These are phyloP conservation scores for Verticillium albo-atrum DNA, from an alignment of 2,329 filamentous ascomycete species.

Conservation along the genomic window DNA sequence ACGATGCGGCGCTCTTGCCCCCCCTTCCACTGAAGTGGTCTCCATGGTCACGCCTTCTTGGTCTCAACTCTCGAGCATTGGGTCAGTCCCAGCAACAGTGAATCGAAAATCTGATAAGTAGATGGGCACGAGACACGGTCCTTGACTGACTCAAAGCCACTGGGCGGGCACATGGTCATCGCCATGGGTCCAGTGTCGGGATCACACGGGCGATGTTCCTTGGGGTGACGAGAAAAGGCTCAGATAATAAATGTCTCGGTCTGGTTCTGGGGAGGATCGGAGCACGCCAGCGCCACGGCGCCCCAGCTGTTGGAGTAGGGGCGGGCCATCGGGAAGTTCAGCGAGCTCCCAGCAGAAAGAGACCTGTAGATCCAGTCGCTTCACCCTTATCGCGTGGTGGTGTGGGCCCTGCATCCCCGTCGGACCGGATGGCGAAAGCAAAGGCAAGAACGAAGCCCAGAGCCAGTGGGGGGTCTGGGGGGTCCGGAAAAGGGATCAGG, in stretches of 20 bases:
- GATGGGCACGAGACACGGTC: neutral
- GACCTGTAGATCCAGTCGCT: neutral
- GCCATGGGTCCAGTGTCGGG: neutral
- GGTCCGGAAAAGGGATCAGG: no score
- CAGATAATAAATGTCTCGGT: slow-evolving; percentile 1
- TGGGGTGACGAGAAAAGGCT: neutral
- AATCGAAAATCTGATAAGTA: neutral
- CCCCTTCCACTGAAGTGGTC: neutral
- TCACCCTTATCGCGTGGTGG: neutral
- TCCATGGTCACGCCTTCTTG: neutral
- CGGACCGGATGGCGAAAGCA: neutral
- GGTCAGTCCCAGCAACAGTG: no score
- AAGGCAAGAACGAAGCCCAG: neutral
- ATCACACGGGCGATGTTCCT: slow-evolving; percentile 1
- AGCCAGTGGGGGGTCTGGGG: neutral
- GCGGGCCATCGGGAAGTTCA: neutral
- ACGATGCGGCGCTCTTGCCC: neutral
- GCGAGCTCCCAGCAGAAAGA: neutral
- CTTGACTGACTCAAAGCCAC: neutral
- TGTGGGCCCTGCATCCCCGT: neutral
- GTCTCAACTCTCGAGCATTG: neutral
- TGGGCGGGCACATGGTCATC: neutral
- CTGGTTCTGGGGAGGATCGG: neutral
- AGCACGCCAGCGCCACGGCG: neutral
- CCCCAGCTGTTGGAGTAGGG: neutral